Base-by-base conservation (phyloP, 176 grass and related monocot species). In the Bolboschoenus planiculmis region DNA sequence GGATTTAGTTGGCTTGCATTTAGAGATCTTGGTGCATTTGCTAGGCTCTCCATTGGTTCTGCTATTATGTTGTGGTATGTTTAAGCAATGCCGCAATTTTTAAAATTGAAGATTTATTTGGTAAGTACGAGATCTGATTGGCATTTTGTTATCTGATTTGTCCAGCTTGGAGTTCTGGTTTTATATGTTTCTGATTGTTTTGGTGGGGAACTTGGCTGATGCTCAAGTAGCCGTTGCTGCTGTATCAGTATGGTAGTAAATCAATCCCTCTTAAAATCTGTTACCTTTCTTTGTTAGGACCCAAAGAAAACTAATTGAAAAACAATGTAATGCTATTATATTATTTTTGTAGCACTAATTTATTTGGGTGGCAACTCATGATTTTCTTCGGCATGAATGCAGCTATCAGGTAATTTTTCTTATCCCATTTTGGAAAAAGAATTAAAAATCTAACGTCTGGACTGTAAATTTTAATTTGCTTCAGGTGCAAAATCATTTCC, bases 371-470 rank as follows among this genome's bases (percentile, higher is more conserved):
- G 95, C 84, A 94, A 86, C 50, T 92, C 85, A 94, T 94, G 95
- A 88, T 97, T 84, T 97, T 97, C 90, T 85, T 97, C 11, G 95
- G 95, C 8, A 92, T 97, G 83, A 97, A 94, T 53, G 92, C 95
- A 16, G 95, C 95, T 42, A 97, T 97, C 57, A 97, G 93, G 87
- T 94, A 84, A 86, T 7, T 7, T 56, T 40, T 59, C 15, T 54
- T 16, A 53, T 75, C 27, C 16, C 18, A 35, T 56, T 71, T 33
- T 15, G 4, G 29, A 64, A 16, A 64, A 64, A 64, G 29, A 64
- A 63, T 33, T 33, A 3, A 21, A 34, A 64, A 63, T 63, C 10
- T 31, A 64, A 64, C 10, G 5, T 64, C 29, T 33, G 34, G 16
- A 64, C 60, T 64, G 3, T 64, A 34, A 64, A 18, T 64, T 58